A percentile compares a stretch with the other conserved stretches of the same genome.
Conservation (phyloP, 257 asterid species). For the Solanum etuberosum region DNA sequence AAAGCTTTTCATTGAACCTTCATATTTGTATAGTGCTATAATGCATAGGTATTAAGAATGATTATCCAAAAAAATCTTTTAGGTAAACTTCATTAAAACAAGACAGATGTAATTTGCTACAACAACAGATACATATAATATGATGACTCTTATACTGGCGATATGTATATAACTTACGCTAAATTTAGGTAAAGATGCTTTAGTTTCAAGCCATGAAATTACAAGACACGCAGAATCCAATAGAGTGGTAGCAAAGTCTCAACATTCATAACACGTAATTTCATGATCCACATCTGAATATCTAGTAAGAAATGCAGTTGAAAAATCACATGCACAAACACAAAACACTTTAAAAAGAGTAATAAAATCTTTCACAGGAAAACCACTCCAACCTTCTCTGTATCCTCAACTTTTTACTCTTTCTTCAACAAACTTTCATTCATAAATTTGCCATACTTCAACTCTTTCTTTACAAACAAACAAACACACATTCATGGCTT, state of each 20-base stretch:
- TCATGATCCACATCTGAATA: background rate
- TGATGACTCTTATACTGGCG: no score
- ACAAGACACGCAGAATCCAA: background rate
- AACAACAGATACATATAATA: background rate
- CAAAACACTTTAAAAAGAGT: background rate
- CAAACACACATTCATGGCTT: conserved; percentile 8
- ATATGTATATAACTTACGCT: no score
- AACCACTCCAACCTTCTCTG: background rate
- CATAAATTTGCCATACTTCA: background rate
- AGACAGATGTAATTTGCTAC: background rate
- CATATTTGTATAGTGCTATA: background rate
- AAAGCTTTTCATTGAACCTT: background rate
- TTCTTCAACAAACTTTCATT: background rate
- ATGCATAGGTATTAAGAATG: background rate
- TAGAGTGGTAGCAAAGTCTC: background rate
- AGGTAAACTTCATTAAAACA: background rate
- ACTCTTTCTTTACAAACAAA: background rate
- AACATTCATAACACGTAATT: background rate
- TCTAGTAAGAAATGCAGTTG: background rate
- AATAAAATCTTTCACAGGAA: conserved; percentile 16
- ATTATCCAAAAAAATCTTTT: background rate
- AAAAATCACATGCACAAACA: conserved; percentile 14
- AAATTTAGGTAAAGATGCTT: background rate
- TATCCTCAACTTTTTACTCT: background rate
- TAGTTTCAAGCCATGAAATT: background rate